Percentiles rank a stretch among this genome's conserved stretches.
Conservation (phyloP, 2,329 filamentous ascomycete genomes). For the Scedosporium aurantiacum region DNA sequence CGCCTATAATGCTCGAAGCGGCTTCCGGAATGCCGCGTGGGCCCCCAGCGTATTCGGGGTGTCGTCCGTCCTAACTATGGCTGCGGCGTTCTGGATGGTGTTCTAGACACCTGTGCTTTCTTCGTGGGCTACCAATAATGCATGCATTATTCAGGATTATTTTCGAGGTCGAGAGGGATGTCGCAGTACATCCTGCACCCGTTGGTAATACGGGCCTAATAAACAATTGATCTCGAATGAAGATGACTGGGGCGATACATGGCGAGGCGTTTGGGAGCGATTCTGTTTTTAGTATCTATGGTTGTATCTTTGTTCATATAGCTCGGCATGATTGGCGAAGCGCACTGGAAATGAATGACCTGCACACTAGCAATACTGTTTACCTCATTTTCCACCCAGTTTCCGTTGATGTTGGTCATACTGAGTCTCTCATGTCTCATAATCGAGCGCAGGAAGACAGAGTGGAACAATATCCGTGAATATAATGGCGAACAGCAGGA, state of each 20-base stretch:
- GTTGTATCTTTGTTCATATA: neutral
- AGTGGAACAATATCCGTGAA: no score
- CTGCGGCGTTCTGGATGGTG: neutral
- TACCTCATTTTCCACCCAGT: no score
- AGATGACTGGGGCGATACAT: neutral
- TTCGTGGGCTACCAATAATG: neutral
- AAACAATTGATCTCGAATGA: neutral
- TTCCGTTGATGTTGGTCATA: no score
- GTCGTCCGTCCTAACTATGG: neutral
- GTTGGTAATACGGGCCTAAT: neutral
- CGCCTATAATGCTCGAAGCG: neutral
- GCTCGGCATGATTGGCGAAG: no score
- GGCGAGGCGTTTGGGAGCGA: neutral
- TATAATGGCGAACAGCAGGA: no score
- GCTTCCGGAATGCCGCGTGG: constrained; percentile 3
- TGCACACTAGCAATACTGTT: no score
- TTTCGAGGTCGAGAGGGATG: no score
- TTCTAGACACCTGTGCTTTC: neutral
- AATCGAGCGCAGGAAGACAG: no score
- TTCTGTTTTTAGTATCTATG: neutral
- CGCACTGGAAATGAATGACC: no score
- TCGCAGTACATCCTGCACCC: no score
- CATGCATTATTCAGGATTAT: neutral
- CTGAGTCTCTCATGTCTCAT: no score
- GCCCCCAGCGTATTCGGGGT: neutral